Conservation (phyloP, 768 basidiomycete genomes). For the Phaeotremella skinneri region DNA sequence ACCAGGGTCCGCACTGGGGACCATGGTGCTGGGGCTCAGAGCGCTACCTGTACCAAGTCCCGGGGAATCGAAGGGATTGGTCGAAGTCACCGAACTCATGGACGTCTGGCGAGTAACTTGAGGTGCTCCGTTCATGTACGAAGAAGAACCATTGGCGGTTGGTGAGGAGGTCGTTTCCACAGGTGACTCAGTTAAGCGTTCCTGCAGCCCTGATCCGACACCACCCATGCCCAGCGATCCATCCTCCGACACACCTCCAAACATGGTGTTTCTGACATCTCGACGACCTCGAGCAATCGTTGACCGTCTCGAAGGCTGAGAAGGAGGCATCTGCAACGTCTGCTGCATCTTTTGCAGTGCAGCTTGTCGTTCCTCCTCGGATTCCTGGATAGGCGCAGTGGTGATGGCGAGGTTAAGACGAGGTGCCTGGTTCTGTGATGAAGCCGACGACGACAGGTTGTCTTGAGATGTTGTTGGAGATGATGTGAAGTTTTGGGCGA, state of each 20-base stretch:
- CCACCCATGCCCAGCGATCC: slow-evolving; percentile 30
- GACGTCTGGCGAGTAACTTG: slow-evolving; percentile 31
- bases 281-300: slow-evolving; percentile 52
- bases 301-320: slow-evolving; percentile 31
- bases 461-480: slow-evolving; percentile 31
- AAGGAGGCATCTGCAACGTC: slow-evolving; percentile 49
- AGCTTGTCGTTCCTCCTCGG: slow-evolving; percentile 49
- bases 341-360: slow-evolving; percentile 51
- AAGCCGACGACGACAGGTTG: slow-evolving; percentile 21
- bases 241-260: slow-evolving; percentile 34
- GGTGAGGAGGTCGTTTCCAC: slow-evolving; percentile 4
- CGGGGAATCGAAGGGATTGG: slow-evolving; percentile 48
- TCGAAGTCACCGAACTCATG: slow-evolving; percentile 29
- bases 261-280: slow-evolving; percentile 53
- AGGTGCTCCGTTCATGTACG: slow-evolving; percentile 10
- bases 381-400: slow-evolving; percentile 49
- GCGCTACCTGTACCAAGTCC: slow-evolving; percentile 15
- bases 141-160: slow-evolving; percentile 10
- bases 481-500: slow-evolving; percentile 26
- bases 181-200: slow-evolving; percentile 3
- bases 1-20: slow-evolving; percentile 34
- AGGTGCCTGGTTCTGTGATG: slow-evolving; percentile 17
- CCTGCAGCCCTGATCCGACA: not conserved
- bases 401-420: slow-evolving; percentile 48
- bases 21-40: slow-evolving; percentile 28